These are phyloP conservation scores for Apiotrichum domesticum DNA, from an alignment of 1,284 basidiomycete species.

Conservation along the genomic window DNA sequence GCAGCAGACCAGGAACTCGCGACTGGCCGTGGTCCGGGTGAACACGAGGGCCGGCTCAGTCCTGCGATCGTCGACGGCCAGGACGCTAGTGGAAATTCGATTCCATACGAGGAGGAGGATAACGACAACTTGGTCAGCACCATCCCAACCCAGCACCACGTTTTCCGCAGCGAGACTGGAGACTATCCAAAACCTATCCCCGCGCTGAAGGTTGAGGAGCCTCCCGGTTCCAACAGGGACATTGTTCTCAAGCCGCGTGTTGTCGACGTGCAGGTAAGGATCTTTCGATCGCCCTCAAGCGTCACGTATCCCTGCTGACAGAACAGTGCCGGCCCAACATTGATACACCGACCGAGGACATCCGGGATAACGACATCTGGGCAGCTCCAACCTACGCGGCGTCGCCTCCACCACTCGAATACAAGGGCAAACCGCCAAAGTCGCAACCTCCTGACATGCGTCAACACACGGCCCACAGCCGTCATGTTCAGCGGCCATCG, in stretches of 20 bases:
- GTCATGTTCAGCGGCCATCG: too few relatives aligned
- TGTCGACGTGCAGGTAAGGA: conserved; percentile 35
- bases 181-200: not conserved
- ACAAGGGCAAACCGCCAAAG: too few relatives aligned
- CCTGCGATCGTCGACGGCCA: conserved; percentile 10
- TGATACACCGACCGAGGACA: not conserved
- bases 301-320: not conserved
- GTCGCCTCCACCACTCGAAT: not conserved
- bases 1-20: conserved; percentile 29
- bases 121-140: not conserved
- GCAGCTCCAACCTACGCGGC: not conserved
- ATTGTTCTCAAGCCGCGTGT: conserved; percentile 40
- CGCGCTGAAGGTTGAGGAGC: conserved; percentile 30
- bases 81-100: not conserved
- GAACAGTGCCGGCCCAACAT: not conserved
- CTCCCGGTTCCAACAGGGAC: conserved; percentile 38
- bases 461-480: too few relatives aligned
- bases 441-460: too few relatives aligned
- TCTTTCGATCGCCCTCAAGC: not conserved
- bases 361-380: not conserved
- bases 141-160: too few relatives aligned
- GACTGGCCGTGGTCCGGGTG: conserved; percentile 25
- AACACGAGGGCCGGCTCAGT: conserved; percentile 23
- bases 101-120: not conserved
- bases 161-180: not conserved